These are phyloP conservation scores for Kockovaella imperatae DNA, from an alignment of 768 basidiomycete genomes.

Conservation along the genomic window DNA sequence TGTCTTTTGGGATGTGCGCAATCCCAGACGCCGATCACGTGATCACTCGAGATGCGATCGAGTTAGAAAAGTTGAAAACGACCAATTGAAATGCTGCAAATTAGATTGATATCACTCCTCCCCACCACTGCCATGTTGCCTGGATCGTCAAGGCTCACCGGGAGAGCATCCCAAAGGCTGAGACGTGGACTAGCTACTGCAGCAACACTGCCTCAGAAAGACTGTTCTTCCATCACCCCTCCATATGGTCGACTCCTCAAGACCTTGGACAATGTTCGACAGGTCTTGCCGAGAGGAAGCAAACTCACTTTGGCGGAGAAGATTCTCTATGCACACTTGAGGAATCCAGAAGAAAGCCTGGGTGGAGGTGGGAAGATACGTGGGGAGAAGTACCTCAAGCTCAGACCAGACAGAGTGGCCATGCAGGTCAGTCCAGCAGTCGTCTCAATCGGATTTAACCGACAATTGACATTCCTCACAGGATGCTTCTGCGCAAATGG, in stretches of 20 bases:
- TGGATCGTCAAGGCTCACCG: neutral
- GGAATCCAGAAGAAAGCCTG: slow-evolving; percentile 66
- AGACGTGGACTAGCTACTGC: slow-evolving; percentile 38
- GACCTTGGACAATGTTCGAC: slow-evolving; percentile 63
- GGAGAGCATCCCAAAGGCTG: slow-evolving; percentile 1
- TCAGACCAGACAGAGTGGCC: slow-evolving; percentile 85
- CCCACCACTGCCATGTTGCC: neutral
- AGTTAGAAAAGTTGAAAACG: neutral
- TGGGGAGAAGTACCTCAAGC: slow-evolving; percentile 82
- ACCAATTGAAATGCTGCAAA: neutral
- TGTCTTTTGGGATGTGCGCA: too few relatives aligned
- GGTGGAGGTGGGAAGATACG: slow-evolving; percentile 61
- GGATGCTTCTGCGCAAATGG: slow-evolving; percentile 50
- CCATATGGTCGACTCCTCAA: slow-evolving; percentile 65
- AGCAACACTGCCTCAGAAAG: slow-evolving; percentile 50
- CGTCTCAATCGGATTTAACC: neutral
- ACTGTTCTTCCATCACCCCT: slow-evolving; percentile 70
- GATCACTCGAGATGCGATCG: too few relatives aligned
- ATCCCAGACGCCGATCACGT: too few relatives aligned
- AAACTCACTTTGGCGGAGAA: slow-evolving; percentile 95
- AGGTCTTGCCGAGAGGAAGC: slow-evolving; percentile 56
- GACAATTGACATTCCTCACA: slow-evolving; percentile 14
- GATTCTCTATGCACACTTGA: slow-evolving; percentile 87
- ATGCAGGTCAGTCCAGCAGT: slow-evolving; percentile 70
- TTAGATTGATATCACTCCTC: neutral